Conservation (phyloP, 2,329 filamentous ascomycete genomes). For the Thielaviopsis punctulata region DNA sequence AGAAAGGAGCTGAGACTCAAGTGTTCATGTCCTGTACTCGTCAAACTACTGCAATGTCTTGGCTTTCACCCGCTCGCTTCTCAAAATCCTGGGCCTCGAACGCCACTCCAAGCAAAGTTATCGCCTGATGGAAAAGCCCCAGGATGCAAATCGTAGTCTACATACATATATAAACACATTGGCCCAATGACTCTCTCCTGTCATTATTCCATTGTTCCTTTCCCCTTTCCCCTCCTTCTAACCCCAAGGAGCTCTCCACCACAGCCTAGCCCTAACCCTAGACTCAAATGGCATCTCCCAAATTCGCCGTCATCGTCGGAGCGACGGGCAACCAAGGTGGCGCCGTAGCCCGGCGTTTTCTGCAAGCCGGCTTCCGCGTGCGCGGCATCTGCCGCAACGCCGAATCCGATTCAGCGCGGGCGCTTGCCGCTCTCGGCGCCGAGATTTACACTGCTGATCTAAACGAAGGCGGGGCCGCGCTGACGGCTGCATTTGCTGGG, state of each 20-base stretch:
- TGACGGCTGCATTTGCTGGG: conserved; percentile 25
- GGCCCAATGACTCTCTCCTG: no score
- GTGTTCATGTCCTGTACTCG: no score
- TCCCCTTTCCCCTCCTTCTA: neutral
- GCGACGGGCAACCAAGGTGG: conserved; percentile 34
- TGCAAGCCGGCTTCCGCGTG: conserved; percentile 25
- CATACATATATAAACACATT: no score
- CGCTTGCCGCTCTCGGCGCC: conserved; percentile 24
- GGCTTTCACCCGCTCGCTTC: no score
- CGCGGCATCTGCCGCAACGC: conserved; percentile 31
- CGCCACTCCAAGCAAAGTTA: no score
- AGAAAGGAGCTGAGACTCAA: no score
- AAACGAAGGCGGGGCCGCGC: conserved; percentile 22
- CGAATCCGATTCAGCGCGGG: conserved; percentile 23
- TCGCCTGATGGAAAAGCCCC: no score
- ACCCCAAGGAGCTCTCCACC: neutral
- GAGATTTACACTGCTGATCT: conserved; percentile 29
- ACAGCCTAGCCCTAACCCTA: neutral
- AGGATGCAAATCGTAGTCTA: no score
- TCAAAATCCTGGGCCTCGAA: no score
- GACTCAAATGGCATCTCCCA: conserved; percentile 14
- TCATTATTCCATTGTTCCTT: neutral
- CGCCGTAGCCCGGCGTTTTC: conserved; percentile 32
- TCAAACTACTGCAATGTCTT: no score
- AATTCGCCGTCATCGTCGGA: conserved; percentile 28